A percentile compares a stretch with the other conserved stretches of the same genome.
phyloP scores from a whole-genome alignment of 2,329 filamentous ascomycete species.

The Helicocarpus griseus region DNA sequence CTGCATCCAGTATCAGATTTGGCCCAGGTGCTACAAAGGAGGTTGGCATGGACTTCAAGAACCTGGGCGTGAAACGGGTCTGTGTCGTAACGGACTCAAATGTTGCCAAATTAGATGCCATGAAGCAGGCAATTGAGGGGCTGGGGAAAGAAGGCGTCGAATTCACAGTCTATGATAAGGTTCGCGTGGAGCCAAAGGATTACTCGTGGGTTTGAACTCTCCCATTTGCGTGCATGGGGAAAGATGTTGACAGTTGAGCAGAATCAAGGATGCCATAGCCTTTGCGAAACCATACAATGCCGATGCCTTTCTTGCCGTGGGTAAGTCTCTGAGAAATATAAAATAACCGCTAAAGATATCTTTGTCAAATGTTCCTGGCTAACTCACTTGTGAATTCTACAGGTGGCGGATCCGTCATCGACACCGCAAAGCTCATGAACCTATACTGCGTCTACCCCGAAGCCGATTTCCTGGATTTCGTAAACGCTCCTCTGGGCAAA shows the following conservation, averaged over 20 bases:
- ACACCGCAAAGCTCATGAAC: constrained; percentile 98
- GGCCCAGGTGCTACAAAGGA: constrained; percentile 89
- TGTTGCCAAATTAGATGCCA: constrained; percentile 72
- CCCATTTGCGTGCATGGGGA: too few relatives aligned
- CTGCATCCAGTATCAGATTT: constrained; percentile 86
- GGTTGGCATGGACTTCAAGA: constrained; percentile 95
- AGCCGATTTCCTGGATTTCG: constrained; percentile 92
- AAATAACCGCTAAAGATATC: too few relatives aligned
- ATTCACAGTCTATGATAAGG: constrained; percentile 72
- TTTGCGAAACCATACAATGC: constrained; percentile 71
- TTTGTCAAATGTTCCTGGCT: too few relatives aligned
- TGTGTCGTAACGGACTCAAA: constrained; percentile 85
- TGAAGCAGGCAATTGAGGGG: constrained; percentile 79
- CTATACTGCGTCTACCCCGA: constrained; percentile 85
- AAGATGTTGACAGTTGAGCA: constrained; percentile 29
- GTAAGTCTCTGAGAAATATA: constrained; percentile 26
- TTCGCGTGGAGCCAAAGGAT: constrained; percentile 87
- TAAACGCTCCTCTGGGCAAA: constrained; percentile 86
- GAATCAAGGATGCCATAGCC: constrained; percentile 78
- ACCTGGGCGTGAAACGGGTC: constrained; percentile 77
- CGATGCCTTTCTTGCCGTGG: constrained; percentile 88
- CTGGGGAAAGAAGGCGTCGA: constrained; percentile 67
- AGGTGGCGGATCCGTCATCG: constrained; percentile 82
- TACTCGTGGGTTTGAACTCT: constrained; percentile 53
- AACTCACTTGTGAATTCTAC: not conserved